These are phyloP conservation scores for Candida palmyrensis DNA, from an alignment of 805 yeast genomes.

Conservation along the genomic window DNA sequence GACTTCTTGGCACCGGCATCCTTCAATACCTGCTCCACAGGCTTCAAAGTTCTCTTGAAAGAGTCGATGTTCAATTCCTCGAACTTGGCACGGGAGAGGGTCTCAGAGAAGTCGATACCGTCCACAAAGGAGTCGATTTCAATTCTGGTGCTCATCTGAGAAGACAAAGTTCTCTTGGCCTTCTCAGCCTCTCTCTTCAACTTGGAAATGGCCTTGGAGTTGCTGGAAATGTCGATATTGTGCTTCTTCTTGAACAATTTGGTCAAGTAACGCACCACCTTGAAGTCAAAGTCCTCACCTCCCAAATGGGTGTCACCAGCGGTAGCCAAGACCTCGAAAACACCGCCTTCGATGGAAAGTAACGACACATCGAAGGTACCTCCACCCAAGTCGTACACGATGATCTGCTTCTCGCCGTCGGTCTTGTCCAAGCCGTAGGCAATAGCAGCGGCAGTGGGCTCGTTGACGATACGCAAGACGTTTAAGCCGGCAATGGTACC, in stretches of 20 bases:
- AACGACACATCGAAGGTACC: conserved; percentile 79
- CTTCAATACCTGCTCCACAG: conserved; percentile 42
- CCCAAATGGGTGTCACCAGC: conserved; percentile 50
- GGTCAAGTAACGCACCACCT: conserved; percentile 38
- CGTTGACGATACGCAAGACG: conserved; percentile 91
- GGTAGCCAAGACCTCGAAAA: conserved; percentile 44
- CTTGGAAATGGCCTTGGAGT: conserved; percentile 40
- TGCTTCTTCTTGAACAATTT: conserved; percentile 43
- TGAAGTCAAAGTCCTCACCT: conserved; percentile 46
- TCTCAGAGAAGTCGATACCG: conserved; percentile 44
- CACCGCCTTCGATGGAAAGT: conserved; percentile 70
- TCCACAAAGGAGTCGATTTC: conserved; percentile 46
- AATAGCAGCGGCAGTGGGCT: conserved; percentile 87
- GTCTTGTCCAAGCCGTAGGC: conserved; percentile 51
- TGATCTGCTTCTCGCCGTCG: conserved; percentile 44
- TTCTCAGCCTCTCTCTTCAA: conserved; percentile 46
- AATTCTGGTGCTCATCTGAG: conserved; percentile 37
- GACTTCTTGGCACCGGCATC: conserved; percentile 43
- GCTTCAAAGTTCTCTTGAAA: conserved; percentile 42
- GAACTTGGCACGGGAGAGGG: conserved; percentile 43
- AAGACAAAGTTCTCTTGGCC: conserved; percentile 45
- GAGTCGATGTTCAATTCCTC: conserved; percentile 43
- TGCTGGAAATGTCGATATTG: conserved; percentile 35
- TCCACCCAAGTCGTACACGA: conserved; percentile 47
- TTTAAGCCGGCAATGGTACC: conserved; percentile 95